phyloP scores from a whole-genome alignment of 345 rosid species.

The Ricinus communis region DNA sequence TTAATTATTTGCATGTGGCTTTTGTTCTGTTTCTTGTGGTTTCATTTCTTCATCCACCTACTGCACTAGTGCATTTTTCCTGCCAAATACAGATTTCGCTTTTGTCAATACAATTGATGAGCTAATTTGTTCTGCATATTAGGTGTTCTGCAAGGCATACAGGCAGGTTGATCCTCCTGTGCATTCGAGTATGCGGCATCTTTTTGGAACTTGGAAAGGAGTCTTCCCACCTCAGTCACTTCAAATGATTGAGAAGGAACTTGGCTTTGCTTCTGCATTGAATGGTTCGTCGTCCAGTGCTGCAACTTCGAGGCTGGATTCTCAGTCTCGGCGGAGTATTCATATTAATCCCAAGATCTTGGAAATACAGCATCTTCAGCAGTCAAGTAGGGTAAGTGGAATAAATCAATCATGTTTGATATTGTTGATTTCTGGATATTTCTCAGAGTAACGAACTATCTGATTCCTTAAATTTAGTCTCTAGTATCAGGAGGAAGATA shows the following conservation, averaged over 20 bases:
- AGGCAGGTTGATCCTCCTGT: constrained; percentile 80
- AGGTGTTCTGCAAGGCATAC: constrained; percentile 93
- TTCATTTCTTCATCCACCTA: constrained; percentile 7
- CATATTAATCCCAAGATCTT: constrained; percentile 97
- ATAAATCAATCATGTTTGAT: neutral
- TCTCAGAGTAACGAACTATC: neutral
- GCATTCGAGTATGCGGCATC: constrained; percentile 87
- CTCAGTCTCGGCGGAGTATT: constrained; percentile 80
- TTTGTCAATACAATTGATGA: neutral
- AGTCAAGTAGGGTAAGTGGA: constrained; percentile 69
- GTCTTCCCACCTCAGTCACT: constrained; percentile 80
- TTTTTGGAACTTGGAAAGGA: constrained; percentile 99
- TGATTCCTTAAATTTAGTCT: neutral
- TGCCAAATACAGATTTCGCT: neutral
- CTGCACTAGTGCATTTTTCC: neutral
- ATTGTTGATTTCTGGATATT: neutral
- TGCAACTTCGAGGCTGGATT: constrained; percentile 57
- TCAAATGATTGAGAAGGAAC: constrained; percentile 83
- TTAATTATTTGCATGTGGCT: neutral
- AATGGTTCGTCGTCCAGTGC: constrained; percentile 68
- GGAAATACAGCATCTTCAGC: constrained; percentile 91
- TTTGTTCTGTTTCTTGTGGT: neutral
- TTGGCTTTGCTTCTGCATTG: constrained; percentile 63
- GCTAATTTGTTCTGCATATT: constrained; percentile 13
- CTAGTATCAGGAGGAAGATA: neutral